phyloP scores from a whole-genome alignment of 768 basidiomycete genomes.

The Kockovaella imperatae region DNA sequence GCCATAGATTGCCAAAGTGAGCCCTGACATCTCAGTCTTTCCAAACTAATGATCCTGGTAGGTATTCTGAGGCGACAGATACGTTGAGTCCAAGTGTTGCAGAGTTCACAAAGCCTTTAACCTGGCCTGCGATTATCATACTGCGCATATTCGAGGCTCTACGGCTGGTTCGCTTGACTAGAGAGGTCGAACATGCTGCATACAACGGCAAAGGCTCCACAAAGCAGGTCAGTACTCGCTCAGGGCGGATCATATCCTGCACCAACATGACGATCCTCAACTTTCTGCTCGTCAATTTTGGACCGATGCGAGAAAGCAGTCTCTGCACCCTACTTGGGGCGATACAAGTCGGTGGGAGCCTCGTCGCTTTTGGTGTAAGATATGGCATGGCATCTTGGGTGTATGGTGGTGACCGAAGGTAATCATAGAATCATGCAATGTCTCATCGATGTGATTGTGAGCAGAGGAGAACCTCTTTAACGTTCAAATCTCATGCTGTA shows the following conservation, averaged over 20 bases:
- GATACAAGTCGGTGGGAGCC: conserved; percentile 72
- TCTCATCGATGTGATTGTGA: no score
- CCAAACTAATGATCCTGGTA: conserved; percentile 38
- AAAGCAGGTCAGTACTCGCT: conserved; percentile 49
- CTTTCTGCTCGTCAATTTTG: conserved; percentile 66
- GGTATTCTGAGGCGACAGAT: conserved; percentile 67
- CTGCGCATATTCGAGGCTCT: conserved; percentile 58
- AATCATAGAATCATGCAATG: no score
- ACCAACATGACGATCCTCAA: conserved; percentile 92
- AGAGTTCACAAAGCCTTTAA: conserved; percentile 56
- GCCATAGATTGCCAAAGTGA: conserved; percentile 86
- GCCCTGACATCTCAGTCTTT: conserved; percentile 20
- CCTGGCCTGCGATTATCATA: conserved; percentile 51
- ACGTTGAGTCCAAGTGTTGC: conserved; percentile 70
- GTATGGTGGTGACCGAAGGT: conserved; percentile 86
- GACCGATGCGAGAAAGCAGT: conserved; percentile 75
- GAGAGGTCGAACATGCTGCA: no score
- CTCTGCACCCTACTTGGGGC: conserved; percentile 66
- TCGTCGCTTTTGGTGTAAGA: conserved; percentile 72
- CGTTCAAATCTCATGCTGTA: conserved; percentile 79
- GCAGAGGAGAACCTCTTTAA: no score
- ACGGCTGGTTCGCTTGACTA: conserved; percentile 61
- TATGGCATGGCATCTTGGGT: conserved; percentile 83
- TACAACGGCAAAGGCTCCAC: no score
- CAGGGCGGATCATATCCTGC: conserved; percentile 56